A percentile compares a stretch with the other conserved stretches of the same genome.
Evolutionary conservation across 2,329 filamentous ascomycete genomes (phyloP).

Genomic region (Rhinocladiella similis): DNA sequence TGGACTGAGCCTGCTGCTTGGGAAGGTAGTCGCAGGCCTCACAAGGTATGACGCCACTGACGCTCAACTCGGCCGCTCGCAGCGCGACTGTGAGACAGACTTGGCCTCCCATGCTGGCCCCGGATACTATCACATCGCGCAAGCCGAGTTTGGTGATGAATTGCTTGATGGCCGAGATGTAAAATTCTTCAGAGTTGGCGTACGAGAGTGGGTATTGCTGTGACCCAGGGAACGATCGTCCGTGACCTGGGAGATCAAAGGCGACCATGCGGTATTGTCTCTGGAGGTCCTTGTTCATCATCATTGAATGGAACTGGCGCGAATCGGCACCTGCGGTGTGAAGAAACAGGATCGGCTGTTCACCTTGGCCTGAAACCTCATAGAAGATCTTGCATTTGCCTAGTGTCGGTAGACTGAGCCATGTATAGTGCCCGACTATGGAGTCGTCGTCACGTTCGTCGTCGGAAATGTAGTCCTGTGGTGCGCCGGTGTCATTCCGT

Average conservation of each 20-base stretch:
- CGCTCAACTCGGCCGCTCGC: constrained; percentile 11
- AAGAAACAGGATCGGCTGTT: constrained; percentile 20
- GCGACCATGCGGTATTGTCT: constrained; percentile 21
- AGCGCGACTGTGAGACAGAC: constrained; percentile 20
- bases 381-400: constrained; percentile 28
- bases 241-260: constrained; percentile 25
- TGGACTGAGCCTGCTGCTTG: constrained; percentile 11
- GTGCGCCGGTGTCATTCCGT: neutral
- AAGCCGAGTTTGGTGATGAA: constrained; percentile 16
- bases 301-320: constrained; percentile 22
- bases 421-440: constrained; percentile 23
- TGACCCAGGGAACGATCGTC: constrained; percentile 20
- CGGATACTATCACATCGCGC: constrained; percentile 12
- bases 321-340: constrained; percentile 25
- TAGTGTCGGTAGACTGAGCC: constrained; percentile 13
- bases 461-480: neutral
- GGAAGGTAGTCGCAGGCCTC: constrained; percentile 23
- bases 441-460: constrained; percentile 22
- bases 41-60: constrained; percentile 23
- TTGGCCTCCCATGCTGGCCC: constrained; percentile 22
- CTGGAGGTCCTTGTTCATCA: constrained; percentile 18
- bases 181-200: constrained; percentile 21
- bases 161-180: constrained; percentile 17
- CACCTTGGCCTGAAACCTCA: constrained; percentile 17
- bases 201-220: constrained; percentile 18